These are phyloP conservation scores for Vanrija pseudolonga DNA, from an alignment of 1,284 basidiomycete species.

Conservation along the genomic window DNA sequence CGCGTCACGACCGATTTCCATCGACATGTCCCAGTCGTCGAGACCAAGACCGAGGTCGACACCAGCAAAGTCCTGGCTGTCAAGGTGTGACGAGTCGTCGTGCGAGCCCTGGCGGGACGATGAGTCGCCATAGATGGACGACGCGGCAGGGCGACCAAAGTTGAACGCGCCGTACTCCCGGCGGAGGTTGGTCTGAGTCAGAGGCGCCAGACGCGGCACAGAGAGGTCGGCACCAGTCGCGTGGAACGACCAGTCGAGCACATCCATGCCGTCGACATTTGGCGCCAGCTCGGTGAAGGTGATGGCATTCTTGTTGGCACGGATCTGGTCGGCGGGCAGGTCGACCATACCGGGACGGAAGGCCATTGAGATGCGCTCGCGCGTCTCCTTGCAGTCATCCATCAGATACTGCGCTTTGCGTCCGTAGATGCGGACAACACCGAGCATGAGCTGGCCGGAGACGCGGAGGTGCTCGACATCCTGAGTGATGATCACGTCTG, in stretches of 20 bases:
- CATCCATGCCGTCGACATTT: slow-evolving; percentile 27
- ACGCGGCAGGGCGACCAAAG: slow-evolving; percentile 49
- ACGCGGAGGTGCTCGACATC: slow-evolving; percentile 77
- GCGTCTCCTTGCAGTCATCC: slow-evolving; percentile 95
- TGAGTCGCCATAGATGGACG: slow-evolving; percentile 41
- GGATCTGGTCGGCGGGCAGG: slow-evolving; percentile 88
- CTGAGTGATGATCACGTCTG: slow-evolving; percentile 76
- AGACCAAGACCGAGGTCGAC: slow-evolving; percentile 42
- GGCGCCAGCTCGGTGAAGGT: slow-evolving; percentile 33
- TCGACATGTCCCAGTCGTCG: slow-evolving; percentile 47
- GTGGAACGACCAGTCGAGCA: slow-evolving; percentile 39
- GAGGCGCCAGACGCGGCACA: slow-evolving; percentile 12
- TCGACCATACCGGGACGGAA: slow-evolving; percentile 91
- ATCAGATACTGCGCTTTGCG: slow-evolving; percentile 95
- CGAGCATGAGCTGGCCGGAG: slow-evolving; percentile 90
- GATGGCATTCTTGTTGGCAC: slow-evolving; percentile 69
- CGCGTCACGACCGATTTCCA: slow-evolving; percentile 74
- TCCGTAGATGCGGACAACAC: slow-evolving; percentile 95
- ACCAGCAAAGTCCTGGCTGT: slow-evolving; percentile 69
- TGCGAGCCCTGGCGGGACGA: slow-evolving; percentile 36
- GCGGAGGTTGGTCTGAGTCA: slow-evolving; percentile 27
- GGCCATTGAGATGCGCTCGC: slow-evolving; percentile 93
- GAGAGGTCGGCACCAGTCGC: slow-evolving; percentile 9
- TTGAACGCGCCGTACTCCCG: slow-evolving; percentile 45
- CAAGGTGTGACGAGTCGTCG: slow-evolving; percentile 59